phyloP scores from a whole-genome alignment of 495 filamentous ascomycete species.

The Daldinia caldariorum region DNA sequence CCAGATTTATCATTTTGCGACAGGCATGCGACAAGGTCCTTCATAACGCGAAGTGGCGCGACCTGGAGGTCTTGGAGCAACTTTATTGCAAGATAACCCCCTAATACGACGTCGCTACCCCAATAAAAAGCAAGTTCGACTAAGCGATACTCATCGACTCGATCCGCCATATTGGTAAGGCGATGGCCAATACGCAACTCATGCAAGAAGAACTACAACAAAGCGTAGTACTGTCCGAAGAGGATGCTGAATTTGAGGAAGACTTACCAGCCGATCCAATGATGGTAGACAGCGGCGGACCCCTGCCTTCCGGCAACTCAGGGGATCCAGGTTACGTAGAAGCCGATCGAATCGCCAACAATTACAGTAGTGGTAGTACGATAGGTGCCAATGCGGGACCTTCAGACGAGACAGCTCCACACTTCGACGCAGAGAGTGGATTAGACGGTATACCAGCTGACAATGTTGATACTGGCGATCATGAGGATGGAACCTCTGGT shows the following conservation, averaged over 20 bases:
- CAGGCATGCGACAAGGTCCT: conserved; percentile 40
- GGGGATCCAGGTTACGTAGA: conserved; percentile 43
- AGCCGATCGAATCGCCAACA: conserved; percentile 52
- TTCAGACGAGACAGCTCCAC: conserved; percentile 41
- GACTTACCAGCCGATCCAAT: conserved; percentile 30
- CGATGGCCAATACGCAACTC: conserved; percentile 59
- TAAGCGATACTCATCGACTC: not conserved
- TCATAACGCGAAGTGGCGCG: conserved; percentile 43
- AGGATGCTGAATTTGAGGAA: conserved; percentile 51
- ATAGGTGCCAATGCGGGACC: conserved; percentile 41
- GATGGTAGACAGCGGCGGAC: conserved; percentile 49
- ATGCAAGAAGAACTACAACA: conserved; percentile 63
- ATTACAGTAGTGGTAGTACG: not conserved
- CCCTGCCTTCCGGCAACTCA: conserved; percentile 49
- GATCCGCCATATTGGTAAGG: conserved; percentile 7
- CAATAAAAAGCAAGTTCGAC: not conserved
- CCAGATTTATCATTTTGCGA: not conserved
- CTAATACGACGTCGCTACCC: not conserved
- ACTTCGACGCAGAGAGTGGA: conserved; percentile 41
- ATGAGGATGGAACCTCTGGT: conserved; percentile 54
- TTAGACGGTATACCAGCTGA: conserved; percentile 55
- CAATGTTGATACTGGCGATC: conserved; percentile 52
- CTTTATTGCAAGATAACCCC: conserved; percentile 12
- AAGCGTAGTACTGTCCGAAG: conserved; percentile 58
- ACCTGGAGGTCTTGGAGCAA: conserved; percentile 36